Base-by-base conservation (phyloP, 83 land plant genomes). In the Thuja plicata region DNA sequence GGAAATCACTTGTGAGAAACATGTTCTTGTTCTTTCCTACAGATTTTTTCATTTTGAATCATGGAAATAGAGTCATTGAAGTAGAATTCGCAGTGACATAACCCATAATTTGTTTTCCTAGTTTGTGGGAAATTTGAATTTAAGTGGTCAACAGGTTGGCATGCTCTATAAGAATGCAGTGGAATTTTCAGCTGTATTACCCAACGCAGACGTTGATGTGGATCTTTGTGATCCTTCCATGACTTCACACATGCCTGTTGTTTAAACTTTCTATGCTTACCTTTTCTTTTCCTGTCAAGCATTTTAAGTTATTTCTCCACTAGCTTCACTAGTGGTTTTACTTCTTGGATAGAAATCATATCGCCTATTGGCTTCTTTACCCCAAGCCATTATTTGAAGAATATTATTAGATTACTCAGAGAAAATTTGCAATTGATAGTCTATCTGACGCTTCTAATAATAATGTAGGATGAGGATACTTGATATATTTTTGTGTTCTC, bases 131-230 rank as follows among this genome's bases (percentile, higher is more conserved):
- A 97, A 97, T 87, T 81, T 91, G 41, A 95, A 96, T 54, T 92
- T 97, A 3, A 96, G 99, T 92, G 99, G 99, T 32, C 91, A 84
- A 30, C 98, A 97, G 92, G 87, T 96, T 62, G 89, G 91, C 82
- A 92, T 92, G 90, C 89, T 86, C 4, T 97, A 98, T 74, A 88
- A 89, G 45, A 91, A 91, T 54, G 89, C 96, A 70, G 50, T 92
- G 84, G 96, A 94, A 70, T 94, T 93, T 77, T 95, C 96, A 86
- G 93, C 89, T 41, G 92, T 92, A 55, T 73, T 91, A 74, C 96
- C 98, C 13, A 90, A 90, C 86, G 88, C 92, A 16, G 87, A 85
- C 55, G 79, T 88, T 88, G 89, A 92, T 80, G 87, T 88, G 85
- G 84, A 85, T 32, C n/a, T 91, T 90, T 95, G 96, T 86, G 40